Conservation (phyloP, 2,329 filamentous ascomycete genomes). For the Claviceps fusiformis region DNA sequence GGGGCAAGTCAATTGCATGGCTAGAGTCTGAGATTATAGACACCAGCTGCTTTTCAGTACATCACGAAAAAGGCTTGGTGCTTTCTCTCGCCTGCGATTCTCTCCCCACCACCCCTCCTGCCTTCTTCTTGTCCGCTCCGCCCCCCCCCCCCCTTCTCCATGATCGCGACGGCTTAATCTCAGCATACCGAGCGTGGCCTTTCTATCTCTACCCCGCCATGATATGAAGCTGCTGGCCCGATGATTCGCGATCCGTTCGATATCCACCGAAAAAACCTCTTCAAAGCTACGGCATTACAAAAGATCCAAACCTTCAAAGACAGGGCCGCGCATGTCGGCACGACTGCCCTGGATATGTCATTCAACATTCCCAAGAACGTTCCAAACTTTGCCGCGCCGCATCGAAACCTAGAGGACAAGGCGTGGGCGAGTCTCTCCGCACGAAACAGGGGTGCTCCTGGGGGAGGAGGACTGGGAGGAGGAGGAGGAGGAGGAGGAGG, state of each 20-base stretch:
- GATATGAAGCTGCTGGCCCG: slow-evolving; percentile 17
- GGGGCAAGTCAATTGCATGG: neutral
- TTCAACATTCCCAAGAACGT: slow-evolving; percentile 57
- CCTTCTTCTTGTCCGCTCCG: too few relatives aligned
- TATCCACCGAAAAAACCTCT: slow-evolving; percentile 29
- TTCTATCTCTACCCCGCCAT: neutral
- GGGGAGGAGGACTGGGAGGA: too few relatives aligned
- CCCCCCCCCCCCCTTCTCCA: neutral
- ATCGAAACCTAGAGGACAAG: slow-evolving; percentile 51
- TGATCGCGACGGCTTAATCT: neutral
- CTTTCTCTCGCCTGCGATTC: slow-evolving; percentile 14
- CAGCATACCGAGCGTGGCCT: neutral
- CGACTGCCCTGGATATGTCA: slow-evolving; percentile 42
- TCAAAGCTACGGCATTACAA: slow-evolving; percentile 34
- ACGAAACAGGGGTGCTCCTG: slow-evolving; percentile 19
- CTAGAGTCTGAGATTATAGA: too few relatives aligned
- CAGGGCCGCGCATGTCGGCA: slow-evolving; percentile 34
- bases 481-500: slow-evolving; percentile 13
- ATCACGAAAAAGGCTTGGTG: too few relatives aligned
- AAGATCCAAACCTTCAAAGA: slow-evolving; percentile 30
- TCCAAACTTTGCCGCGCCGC: slow-evolving; percentile 53
- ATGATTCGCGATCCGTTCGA: slow-evolving; percentile 34
- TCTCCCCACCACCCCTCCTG: too few relatives aligned
- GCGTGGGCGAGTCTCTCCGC: slow-evolving; percentile 41
- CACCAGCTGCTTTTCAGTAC: too few relatives aligned